These are phyloP conservation scores for Primulina huaijiensis DNA, from an alignment of 257 asterid genomes.

Conservation along the genomic window DNA sequence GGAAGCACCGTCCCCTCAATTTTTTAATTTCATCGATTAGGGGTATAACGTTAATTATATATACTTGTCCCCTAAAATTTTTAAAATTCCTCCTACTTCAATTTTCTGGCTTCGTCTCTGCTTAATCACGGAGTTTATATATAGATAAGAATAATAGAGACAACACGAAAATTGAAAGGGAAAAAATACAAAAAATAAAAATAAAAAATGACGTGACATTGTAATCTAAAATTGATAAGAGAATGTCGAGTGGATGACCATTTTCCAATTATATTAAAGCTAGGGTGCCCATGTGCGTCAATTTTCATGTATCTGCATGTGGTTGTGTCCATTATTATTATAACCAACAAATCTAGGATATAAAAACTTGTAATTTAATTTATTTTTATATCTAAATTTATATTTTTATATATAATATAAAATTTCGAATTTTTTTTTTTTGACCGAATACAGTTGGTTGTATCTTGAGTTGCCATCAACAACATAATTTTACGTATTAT, in stretches of 20 bases:
- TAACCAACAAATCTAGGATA: neutral
- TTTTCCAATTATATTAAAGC: slow-evolving; percentile 10
- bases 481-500: neutral
- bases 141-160: slow-evolving; percentile 34
- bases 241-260: slow-evolving; percentile 27
- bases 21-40: too few relatives aligned
- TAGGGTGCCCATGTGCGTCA: slow-evolving; percentile 15
- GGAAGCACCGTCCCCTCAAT: too few relatives aligned
- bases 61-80: too few relatives aligned
- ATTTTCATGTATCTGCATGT: slow-evolving; percentile 31
- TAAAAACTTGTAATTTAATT: too few relatives aligned
- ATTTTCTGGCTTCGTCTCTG: too few relatives aligned
- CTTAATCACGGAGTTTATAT: neutral
- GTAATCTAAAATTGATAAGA: slow-evolving; percentile 1
- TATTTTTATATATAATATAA: too few relatives aligned
- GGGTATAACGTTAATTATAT: too few relatives aligned
- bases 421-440: too few relatives aligned
- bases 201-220: slow-evolving; percentile 25
- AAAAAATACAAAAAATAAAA: slow-evolving; percentile 6
- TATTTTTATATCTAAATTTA: too few relatives aligned
- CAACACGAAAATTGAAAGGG: slow-evolving; percentile 34
- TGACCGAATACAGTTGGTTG: too few relatives aligned
- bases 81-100: too few relatives aligned
- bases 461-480: too few relatives aligned
- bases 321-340: slow-evolving; percentile 22